phyloP scores from a whole-genome alignment of 1,284 basidiomycete species.

The Sanghuangporus sanghuang region DNA sequence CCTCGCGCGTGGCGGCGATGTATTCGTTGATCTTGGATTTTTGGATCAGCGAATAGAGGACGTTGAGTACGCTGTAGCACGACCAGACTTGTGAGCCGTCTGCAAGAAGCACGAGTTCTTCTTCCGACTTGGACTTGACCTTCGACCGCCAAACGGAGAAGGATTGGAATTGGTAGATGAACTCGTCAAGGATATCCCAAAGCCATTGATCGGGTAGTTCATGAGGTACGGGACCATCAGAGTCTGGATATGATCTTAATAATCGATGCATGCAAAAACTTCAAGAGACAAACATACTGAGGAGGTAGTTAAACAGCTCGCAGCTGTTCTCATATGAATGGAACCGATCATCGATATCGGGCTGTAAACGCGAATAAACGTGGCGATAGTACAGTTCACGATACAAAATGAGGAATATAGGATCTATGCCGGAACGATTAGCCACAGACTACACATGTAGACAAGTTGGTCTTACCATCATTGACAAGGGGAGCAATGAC shows the following conservation, averaged over 20 bases:
- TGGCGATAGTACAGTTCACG: constrained; percentile 93
- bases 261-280: constrained; percentile 9
- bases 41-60: constrained; percentile 96
- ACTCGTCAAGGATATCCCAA: constrained; percentile 99
- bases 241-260: constrained; percentile 48
- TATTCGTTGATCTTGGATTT: constrained; percentile 96
- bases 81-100: constrained; percentile 89
- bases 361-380: constrained; percentile 92
- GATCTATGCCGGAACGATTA: constrained; percentile 45
- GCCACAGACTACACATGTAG: neutral
- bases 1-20: constrained; percentile 76
- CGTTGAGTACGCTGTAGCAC: constrained; percentile 96
- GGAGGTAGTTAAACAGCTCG: constrained; percentile 95
- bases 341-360: constrained; percentile 96
- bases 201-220: constrained; percentile 97
- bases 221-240: constrained; percentile 87
- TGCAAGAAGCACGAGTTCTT: constrained; percentile 80
- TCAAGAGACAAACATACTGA: constrained; percentile 41
- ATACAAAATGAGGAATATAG: constrained; percentile 94
- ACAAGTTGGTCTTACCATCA: constrained; percentile 55
- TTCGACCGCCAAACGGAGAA: constrained; percentile 92
- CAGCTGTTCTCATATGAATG: constrained; percentile 99
- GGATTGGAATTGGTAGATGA: constrained; percentile 98
- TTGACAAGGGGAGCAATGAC: constrained; percentile 91
- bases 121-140: constrained; percentile 81